phyloP scores from a whole-genome alignment of 1,284 basidiomycete species.

The Papiliotrema nemorosa region DNA sequence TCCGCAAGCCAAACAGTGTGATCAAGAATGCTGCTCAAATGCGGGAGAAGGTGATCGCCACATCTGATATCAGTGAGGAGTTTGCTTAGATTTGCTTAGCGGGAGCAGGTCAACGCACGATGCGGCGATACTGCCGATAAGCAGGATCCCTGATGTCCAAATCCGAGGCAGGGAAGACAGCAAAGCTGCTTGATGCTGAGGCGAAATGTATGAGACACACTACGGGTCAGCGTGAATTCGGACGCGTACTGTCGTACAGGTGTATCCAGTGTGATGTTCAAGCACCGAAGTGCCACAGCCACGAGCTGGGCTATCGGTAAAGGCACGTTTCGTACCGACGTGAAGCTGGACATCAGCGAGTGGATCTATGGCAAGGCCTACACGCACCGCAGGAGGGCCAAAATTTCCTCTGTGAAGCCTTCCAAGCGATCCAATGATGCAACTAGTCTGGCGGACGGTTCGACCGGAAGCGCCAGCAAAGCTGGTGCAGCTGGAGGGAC shows the following conservation, averaged over 20 bases:
- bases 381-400: slow-evolving; percentile 29
- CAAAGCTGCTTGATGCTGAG: slow-evolving; percentile 37
- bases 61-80: slow-evolving; percentile 20
- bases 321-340: too few relatives aligned
- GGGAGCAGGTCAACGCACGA: slow-evolving; percentile 16
- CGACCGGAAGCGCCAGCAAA: slow-evolving; percentile 20
- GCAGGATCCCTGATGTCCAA: slow-evolving; percentile 36
- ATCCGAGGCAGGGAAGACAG: slow-evolving; percentile 31
- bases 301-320: slow-evolving; percentile 62
- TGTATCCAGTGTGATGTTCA: slow-evolving; percentile 60
- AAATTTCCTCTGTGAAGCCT: slow-evolving; percentile 29
- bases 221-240: slow-evolving; percentile 10
- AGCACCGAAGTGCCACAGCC: slow-evolving; percentile 40
- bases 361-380: too few relatives aligned
- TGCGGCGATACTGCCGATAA: slow-evolving; percentile 26
- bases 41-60: slow-evolving; percentile 43
- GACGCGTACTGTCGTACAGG: slow-evolving; percentile 44
- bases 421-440: slow-evolving; percentile 26
- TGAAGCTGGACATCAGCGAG: too few relatives aligned
- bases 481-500: slow-evolving; percentile 6
- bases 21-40: slow-evolving; percentile 39
- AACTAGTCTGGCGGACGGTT: slow-evolving; percentile 22
- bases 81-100: background rate
- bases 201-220: slow-evolving; percentile 37
- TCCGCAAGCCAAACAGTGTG: slow-evolving; percentile 43